phyloP scores from a whole-genome alignment of 495 filamentous ascomycete species.

The Penicillium cosmopolitanum region DNA sequence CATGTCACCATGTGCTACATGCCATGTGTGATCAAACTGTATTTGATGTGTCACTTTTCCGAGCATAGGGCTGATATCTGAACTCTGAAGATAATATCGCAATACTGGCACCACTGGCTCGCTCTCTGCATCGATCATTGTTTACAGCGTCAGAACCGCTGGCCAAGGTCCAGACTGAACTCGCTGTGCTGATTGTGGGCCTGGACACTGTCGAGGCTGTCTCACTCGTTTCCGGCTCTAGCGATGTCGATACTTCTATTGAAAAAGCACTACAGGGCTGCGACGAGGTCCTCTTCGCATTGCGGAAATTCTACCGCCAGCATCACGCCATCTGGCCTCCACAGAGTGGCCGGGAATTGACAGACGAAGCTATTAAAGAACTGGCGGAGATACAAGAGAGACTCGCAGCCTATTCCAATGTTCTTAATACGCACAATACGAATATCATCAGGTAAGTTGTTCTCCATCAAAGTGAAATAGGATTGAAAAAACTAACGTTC shows the following conservation, averaged over 20 bases:
- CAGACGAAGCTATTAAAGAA: neutral
- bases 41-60: neutral
- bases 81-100: neutral
- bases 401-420: neutral
- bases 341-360: neutral
- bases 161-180: neutral
- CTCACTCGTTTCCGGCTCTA: neutral
- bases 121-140: neutral
- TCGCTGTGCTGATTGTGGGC: neutral
- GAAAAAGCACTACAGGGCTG: conserved; percentile 3
- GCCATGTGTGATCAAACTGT: too few relatives aligned
- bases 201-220: neutral
- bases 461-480: neutral
- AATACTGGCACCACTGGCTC: conserved; percentile 1
- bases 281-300: neutral
- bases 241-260: neutral
- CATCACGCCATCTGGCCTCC: neutral
- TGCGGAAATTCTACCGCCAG: neutral
- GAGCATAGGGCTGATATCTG: neutral
- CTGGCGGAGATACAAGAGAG: neutral
- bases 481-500: neutral
- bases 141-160: conserved; percentile 2
- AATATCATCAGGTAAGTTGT: neutral
- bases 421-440: neutral
- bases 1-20: too few relatives aligned